phyloP scores from a whole-genome alignment of 331 rosid genomes.

The Quercus tomentella region DNA sequence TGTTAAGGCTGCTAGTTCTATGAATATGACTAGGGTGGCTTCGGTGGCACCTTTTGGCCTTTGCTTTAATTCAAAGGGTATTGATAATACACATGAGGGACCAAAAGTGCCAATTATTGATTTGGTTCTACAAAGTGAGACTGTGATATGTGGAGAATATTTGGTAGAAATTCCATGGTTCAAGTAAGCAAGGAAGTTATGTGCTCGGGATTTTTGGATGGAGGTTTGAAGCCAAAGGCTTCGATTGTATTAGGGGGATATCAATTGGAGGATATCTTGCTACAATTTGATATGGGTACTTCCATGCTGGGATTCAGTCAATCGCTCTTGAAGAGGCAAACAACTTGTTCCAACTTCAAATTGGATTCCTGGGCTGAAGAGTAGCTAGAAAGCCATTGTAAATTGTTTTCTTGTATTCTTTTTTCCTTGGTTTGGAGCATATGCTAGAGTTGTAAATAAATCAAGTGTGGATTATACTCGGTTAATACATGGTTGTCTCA shows the following conservation, averaged over 20 bases:
- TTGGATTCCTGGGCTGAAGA: constrained; percentile 11
- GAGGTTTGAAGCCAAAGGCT: constrained; percentile 34
- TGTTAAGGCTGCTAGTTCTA: constrained; percentile 24
- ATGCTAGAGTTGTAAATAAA: too few relatives aligned
- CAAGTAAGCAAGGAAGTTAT: constrained; percentile 30
- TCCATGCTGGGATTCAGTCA: constrained; percentile 55
- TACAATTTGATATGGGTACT: constrained; percentile 50
- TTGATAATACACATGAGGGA: constrained; percentile 17
- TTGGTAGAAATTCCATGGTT: constrained; percentile 64
- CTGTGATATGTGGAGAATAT: constrained; percentile 55
- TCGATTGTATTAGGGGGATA: constrained; percentile 59
- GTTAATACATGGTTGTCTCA: too few relatives aligned
- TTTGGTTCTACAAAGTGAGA: constrained; percentile 50
- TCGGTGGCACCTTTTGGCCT: constrained; percentile 42
- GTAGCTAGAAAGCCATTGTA: not conserved
- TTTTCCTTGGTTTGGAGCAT: too few relatives aligned
- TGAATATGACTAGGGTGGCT: constrained; percentile 29
- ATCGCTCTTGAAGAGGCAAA: constrained; percentile 25
- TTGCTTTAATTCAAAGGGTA: constrained; percentile 31
- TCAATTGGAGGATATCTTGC: constrained; percentile 57
- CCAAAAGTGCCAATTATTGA: constrained; percentile 45
- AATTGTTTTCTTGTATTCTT: not conserved
- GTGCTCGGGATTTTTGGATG: constrained; percentile 58
- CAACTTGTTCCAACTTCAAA: constrained; percentile 44
- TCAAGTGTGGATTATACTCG: too few relatives aligned